Base-by-base conservation (phyloP, 768 basidiomycete genomes). In the Podaxis rugospora region DNA sequence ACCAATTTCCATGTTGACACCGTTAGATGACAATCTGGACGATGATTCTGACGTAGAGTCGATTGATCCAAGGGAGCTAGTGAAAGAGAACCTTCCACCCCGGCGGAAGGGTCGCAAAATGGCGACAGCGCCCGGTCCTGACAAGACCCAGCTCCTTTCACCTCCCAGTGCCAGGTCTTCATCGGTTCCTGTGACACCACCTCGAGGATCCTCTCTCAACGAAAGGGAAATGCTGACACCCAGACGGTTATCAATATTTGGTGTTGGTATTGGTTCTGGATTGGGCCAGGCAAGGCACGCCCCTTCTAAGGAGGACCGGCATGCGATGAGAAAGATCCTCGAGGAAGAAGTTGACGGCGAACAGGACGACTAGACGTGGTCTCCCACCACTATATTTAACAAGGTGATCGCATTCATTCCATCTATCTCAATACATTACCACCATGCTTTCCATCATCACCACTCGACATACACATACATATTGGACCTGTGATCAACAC, bases 21-120 rank as follows among this genome's bases (percentile, higher is more conserved):
- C 52, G 16, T 28, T 36, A 5, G 37, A 36, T 47, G 53, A 62
- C 35, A n/a, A 40, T 21, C n/a, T 35, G 7, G 55, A 55, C 10
- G 39, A 49, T 36, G 52, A 57, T 27, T 49, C 42, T 23, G 57
- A 66, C 7, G 44, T 57, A 1, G 65, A 67, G 32, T 28, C 25
- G 4, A 51, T 44, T 54, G 50, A 51, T 27, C 73, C 75, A 1
- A 74, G 69, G 50, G 85, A 84, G 27, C 66, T 62, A 5, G 65
- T 70, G 52, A 89, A 89, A 66, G 88, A 89, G 72, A 89, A 89
- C 61, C 52, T 83, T 14, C 70, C 76, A 6, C 83, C 83, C 3
- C 78, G 76, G 51, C 74, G 77, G 66, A 82, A 71, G 66, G 57
- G 76, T 35, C 78, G 76, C 54, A 86, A 83, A 66, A 69, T 70